phyloP scores from a whole-genome alignment of 2,329 filamentous ascomycete species.

The Trichoderma harzianum region DNA sequence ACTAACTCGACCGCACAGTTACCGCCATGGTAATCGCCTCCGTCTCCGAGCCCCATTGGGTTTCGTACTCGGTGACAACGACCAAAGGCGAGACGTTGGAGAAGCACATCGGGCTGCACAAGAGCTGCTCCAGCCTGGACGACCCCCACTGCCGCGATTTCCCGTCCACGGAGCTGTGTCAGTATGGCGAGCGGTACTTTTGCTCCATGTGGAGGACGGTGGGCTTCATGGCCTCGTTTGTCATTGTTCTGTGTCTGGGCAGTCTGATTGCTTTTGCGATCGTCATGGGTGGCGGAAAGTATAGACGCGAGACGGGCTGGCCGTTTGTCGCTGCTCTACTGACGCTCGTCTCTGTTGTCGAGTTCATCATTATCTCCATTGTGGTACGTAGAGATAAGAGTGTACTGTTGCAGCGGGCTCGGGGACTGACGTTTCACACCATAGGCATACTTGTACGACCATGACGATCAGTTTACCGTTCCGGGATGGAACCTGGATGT shows the following conservation, averaged over 20 bases:
- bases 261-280: conserved; percentile 76
- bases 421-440: conserved; percentile 33
- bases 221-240: conserved; percentile 83
- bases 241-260: conserved; percentile 76
- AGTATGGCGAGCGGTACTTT: conserved; percentile 61
- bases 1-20: conserved; percentile 42
- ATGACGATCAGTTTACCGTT: conserved; percentile 77
- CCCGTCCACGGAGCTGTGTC: conserved; percentile 34
- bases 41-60: conserved; percentile 68
- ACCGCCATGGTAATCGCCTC: conserved; percentile 68
- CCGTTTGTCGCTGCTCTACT: conserved; percentile 67
- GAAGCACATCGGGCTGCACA: conserved; percentile 74
- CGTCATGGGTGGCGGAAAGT: conserved; percentile 73
- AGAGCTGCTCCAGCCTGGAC: conserved; percentile 69
- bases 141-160: conserved; percentile 54
- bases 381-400: conserved; percentile 59
- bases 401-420: not conserved
- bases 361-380: conserved; percentile 75
- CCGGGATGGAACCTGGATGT: conserved; percentile 76
- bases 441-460: conserved; percentile 80
- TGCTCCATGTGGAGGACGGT: conserved; percentile 89
- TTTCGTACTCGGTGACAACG: conserved; percentile 58
- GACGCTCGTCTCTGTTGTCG: conserved; percentile 60
- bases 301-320: conserved; percentile 80
- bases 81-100: conserved; percentile 45